Evolutionary conservation across 2,329 filamentous ascomycete species (phyloP).

Genomic region (Venturia nashicola): DNA sequence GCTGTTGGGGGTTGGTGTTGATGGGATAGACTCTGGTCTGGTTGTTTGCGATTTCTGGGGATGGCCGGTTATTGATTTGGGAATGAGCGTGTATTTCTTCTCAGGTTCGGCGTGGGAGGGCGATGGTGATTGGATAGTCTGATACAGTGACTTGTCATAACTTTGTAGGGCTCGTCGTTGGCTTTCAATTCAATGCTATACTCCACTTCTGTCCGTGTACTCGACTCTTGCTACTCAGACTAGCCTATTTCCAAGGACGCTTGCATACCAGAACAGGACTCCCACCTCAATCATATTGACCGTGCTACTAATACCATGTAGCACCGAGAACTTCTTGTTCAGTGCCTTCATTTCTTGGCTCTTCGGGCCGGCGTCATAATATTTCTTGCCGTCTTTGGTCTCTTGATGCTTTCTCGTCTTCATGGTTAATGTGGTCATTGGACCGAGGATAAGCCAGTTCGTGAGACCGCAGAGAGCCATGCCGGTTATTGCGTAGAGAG

Average conservation of each 20-base stretch:
- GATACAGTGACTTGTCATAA: too few relatives aligned
- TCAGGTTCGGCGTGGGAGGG: too few relatives aligned
- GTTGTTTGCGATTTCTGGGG: too few relatives aligned
- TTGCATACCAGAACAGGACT: slow-evolving; percentile 64
- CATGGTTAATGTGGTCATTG: slow-evolving; percentile 64
- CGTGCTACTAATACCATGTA: slow-evolving; percentile 73
- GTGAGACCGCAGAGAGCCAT: slow-evolving; percentile 58
- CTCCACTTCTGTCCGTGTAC: not conserved
- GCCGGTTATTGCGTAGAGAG: slow-evolving; percentile 47
- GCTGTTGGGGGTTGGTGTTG: too few relatives aligned
- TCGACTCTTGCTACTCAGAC: not conserved
- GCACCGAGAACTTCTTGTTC: slow-evolving; percentile 47
- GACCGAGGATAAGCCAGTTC: slow-evolving; percentile 63
- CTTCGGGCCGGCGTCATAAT: slow-evolving; percentile 62
- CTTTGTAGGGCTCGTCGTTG: too few relatives aligned
- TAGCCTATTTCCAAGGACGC: slow-evolving; percentile 55
- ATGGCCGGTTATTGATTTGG: too few relatives aligned
- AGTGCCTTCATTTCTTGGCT: slow-evolving; percentile 66
- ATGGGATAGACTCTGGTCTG: too few relatives aligned
- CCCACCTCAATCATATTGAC: slow-evolving; percentile 63
- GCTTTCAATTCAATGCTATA: too few relatives aligned
- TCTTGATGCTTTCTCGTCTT: slow-evolving; percentile 68
- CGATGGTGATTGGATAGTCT: too few relatives aligned
- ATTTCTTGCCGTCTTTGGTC: slow-evolving; percentile 79
- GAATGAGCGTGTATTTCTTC: too few relatives aligned